Conservation (phyloP, 2,329 filamentous ascomycete species). For the Scedosporium aurantiacum region DNA sequence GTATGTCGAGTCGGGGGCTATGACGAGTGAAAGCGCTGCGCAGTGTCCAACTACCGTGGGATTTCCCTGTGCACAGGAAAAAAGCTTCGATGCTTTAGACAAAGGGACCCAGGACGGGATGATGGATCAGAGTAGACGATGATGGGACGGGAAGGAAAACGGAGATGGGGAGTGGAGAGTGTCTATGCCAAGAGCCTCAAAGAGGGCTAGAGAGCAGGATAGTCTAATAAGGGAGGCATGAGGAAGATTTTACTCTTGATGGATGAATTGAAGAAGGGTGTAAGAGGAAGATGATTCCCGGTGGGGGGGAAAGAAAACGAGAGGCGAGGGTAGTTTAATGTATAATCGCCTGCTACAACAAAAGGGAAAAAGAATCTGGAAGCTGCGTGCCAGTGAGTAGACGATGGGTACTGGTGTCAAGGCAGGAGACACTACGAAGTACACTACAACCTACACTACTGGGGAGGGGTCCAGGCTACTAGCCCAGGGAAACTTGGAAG, state of each 20-base stretch:
- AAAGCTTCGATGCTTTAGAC: neutral
- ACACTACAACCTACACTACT: neutral
- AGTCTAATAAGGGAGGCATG: neutral
- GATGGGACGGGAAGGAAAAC: neutral
- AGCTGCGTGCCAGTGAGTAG: too few relatives aligned
- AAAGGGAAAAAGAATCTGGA: neutral
- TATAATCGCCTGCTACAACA: neutral
- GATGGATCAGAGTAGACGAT: neutral
- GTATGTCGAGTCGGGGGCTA: neutral
- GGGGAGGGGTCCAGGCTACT: neutral
- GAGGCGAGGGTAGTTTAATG: neutral
- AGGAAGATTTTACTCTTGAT: neutral
- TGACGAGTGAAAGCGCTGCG: neutral
- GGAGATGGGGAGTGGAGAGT: constrained; percentile 2
- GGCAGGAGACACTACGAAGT: neutral
- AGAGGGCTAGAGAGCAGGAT: neutral
- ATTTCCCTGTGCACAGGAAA: neutral
- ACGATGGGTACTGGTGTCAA: too few relatives aligned
- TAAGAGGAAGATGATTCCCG: neutral
- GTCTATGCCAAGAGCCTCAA: neutral
- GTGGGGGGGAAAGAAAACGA: neutral
- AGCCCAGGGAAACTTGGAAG: neutral
- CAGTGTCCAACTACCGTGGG: neutral
- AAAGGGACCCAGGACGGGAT: neutral
- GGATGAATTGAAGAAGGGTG: neutral